Base-by-base conservation (phyloP, 306 rosid species). In the Prunus armeniaca region DNA sequence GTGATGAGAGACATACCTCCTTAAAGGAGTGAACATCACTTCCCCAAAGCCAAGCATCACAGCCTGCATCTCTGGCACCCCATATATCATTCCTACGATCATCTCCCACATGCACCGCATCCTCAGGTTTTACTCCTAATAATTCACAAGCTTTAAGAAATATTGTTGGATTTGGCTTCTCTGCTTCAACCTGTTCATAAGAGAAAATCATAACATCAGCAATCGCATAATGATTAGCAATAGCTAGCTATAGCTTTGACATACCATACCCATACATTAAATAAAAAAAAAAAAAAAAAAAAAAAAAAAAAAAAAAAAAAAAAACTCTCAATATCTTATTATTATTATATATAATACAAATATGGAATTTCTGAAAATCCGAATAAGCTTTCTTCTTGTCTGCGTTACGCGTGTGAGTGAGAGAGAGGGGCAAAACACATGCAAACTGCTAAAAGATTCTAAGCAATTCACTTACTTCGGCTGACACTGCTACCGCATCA, bases 1-100 rank as follows among this genome's bases (percentile, higher is more conserved):
- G 49, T 66, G 46, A 73, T 28, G 6, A 72, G 71, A 34, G 57
- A 51, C 66, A 56, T 87, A 95, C 98, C 98, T 95, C 96, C 78
- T 77, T 87, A 71, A 95, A 95, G 82, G 98, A 90, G 85, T 88
- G 84, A 80, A 95, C 97, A 83, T 95, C 98, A 73, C 91, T 92
- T 80, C 98, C 98, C 97, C 98, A 95, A 80, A 95, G 98, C 97
- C 89, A 92, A 74, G 96, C 98, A 84, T 95, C 98, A 78, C 98
- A 95, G 55, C 98, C 98, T 17, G 98, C 98, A 88, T 89, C 98
- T 91, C 98, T 86, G 15, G 98, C 98, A 67, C 98, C 98, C 98
- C 98, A 95, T 79, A 95, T 49, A 68, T 95, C 97, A 67, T 95
- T 95, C 71, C 98, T 87, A 22, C 97, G 95, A 82, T 95, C 97